These are phyloP conservation scores for Hypomyces perniciosus DNA, from an alignment of 2,329 filamentous ascomycete species.

Conservation along the genomic window DNA sequence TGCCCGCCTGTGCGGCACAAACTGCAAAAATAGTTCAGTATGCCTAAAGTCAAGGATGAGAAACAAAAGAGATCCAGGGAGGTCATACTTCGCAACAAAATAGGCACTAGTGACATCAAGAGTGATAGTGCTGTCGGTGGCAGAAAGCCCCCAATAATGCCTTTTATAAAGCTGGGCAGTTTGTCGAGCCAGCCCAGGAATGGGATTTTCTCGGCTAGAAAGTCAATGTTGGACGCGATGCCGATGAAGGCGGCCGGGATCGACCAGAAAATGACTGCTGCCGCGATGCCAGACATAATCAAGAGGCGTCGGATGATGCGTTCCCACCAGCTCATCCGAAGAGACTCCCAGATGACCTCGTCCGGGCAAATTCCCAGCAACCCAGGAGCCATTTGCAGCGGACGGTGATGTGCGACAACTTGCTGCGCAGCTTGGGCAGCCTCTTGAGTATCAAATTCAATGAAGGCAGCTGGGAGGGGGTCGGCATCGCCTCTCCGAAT, in stretches of 20 bases:
- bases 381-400: slow-evolving; percentile 78
- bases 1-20: slow-evolving; percentile 72
- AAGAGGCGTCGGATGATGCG: slow-evolving; percentile 64
- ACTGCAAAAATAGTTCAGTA: slow-evolving; percentile 34
- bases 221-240: slow-evolving; percentile 76
- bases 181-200: slow-evolving; percentile 68
- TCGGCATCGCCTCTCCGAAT: slow-evolving; percentile 65
- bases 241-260: slow-evolving; percentile 73
- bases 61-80: background rate
- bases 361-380: slow-evolving; percentile 75
- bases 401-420: slow-evolving; percentile 77
- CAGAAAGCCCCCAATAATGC: slow-evolving; percentile 77
- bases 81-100: slow-evolving; percentile 59
- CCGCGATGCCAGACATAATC: slow-evolving; percentile 66
- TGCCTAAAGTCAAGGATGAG: background rate
- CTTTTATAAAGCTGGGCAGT: slow-evolving; percentile 66
- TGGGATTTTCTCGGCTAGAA: slow-evolving; percentile 58
- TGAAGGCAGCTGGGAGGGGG: slow-evolving; percentile 72
- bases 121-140: slow-evolving; percentile 73
- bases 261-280: slow-evolving; percentile 82
- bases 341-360: slow-evolving; percentile 83
- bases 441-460: slow-evolving; percentile 79
- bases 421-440: slow-evolving; percentile 86
- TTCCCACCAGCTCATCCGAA: slow-evolving; percentile 84
- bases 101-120: slow-evolving; percentile 79